Evolutionary conservation across 129 eudicot genomes (phyloP).

Genomic region (Arctium minus): DNA sequence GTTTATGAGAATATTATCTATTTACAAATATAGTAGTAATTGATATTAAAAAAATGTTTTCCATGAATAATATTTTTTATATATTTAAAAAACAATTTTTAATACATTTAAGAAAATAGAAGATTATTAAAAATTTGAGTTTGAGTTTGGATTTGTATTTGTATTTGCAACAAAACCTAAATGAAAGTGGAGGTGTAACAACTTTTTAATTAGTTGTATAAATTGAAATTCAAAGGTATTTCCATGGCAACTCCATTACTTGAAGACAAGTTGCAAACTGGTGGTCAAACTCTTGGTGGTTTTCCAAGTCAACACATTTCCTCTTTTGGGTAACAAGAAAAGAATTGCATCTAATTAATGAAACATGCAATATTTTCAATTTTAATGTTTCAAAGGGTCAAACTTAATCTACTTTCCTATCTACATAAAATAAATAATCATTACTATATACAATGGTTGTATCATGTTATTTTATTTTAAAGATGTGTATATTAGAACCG

Average conservation of each 20-base stretch:
- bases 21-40: background rate
- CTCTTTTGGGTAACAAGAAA: constrained; percentile 32
- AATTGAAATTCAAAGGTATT: constrained; percentile 27
- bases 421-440: background rate
- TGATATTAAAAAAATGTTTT: background rate
- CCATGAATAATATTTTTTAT: background rate
- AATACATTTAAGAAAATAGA: background rate
- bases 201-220: constrained; percentile 18
- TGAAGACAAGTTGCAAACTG: constrained; percentile 19
- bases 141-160: background rate
- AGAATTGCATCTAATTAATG: constrained; percentile 20
- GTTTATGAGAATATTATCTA: too few species aligned
- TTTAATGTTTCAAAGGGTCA: constrained; percentile 13
- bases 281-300: constrained; percentile 21
- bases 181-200: constrained; percentile 35
- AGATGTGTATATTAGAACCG: background rate
- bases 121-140: background rate
- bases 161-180: constrained; percentile 14
- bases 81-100: too few species aligned
- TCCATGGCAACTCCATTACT: constrained; percentile 37
- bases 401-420: constrained; percentile 26
- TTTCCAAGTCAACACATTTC: background rate
- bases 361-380: constrained; percentile 25
- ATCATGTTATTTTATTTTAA: background rate
- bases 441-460: background rate